Conservation (phyloP, 106 monocot species). For the Alisma plantagoaquatica region DNA sequence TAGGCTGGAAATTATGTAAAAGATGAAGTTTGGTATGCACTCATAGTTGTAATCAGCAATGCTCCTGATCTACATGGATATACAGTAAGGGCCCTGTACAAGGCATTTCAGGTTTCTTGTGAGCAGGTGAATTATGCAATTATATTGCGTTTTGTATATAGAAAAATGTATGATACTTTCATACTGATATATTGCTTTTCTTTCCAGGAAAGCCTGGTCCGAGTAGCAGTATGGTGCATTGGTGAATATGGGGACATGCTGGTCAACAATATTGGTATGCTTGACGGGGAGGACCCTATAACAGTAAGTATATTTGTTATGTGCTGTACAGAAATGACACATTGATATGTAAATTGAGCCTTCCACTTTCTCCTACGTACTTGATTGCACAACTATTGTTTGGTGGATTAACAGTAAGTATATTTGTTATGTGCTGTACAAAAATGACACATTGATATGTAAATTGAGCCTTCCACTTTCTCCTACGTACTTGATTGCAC, state of each 20-base stretch:
- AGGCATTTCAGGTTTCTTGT: constrained; percentile 49
- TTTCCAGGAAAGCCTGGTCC: constrained; percentile 60
- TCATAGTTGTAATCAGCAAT: constrained; percentile 93
- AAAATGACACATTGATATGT: no score
- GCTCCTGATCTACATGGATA: constrained; percentile 96
- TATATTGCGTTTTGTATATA: not conserved
- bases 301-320: constrained; percentile 48
- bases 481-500: no score
- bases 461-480: no score
- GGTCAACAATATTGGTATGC: constrained; percentile 62
- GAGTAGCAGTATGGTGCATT: constrained; percentile 95
- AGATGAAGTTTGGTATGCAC: constrained; percentile 97
- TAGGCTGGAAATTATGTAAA: constrained; percentile 80
- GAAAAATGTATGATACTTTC: no score
- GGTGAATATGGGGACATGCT: constrained; percentile 99
- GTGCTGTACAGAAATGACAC: no score
- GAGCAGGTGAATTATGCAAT: constrained; percentile 53
- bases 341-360: no score
- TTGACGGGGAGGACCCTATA: constrained; percentile 74
- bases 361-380: no score
- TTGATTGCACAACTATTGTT: no score
- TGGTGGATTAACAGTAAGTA: no score
- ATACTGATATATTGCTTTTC: not conserved
- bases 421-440: no score
- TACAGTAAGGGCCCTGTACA: constrained; percentile 82